Percentiles rank a stretch among this genome's conserved stretches.
phyloP scores from a whole-genome alignment of 345 rosid species.

The Hirschfeldia incana region DNA sequence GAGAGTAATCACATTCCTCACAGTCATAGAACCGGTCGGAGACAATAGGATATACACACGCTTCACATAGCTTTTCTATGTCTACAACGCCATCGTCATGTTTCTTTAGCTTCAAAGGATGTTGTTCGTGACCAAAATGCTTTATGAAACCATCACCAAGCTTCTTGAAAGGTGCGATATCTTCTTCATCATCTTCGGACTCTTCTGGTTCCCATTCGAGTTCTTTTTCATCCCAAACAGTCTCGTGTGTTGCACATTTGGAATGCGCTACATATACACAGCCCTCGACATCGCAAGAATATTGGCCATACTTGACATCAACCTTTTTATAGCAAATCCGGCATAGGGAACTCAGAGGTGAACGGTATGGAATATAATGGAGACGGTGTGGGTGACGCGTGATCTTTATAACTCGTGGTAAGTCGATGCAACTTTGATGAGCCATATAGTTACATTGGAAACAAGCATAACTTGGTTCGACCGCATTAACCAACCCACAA shows the following conservation, averaged over 20 bases:
- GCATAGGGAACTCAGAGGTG: too few species aligned
- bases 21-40: background rate
- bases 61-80: background rate
- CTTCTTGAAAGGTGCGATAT: background rate
- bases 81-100: background rate
- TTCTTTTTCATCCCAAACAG: background rate
- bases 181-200: background rate
- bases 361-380: background rate
- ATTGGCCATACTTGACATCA: background rate
- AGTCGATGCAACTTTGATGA: background rate
- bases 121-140: background rate
- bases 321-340: background rate
- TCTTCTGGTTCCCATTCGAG: background rate
- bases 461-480: background rate
- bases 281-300: background rate
- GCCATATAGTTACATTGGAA: conserved; percentile 9
- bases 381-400: conserved; percentile 20
- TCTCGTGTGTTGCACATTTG: background rate
- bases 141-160: background rate
- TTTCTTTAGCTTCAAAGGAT: background rate
- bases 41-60: background rate
- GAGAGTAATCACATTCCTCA: background rate
- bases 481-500: background rate
- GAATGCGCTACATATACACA: conserved; percentile 3
- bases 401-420: conserved; percentile 17